phyloP scores from a whole-genome alignment of 1,284 basidiomycete genomes.

The Hemileia vastatrix region DNA sequence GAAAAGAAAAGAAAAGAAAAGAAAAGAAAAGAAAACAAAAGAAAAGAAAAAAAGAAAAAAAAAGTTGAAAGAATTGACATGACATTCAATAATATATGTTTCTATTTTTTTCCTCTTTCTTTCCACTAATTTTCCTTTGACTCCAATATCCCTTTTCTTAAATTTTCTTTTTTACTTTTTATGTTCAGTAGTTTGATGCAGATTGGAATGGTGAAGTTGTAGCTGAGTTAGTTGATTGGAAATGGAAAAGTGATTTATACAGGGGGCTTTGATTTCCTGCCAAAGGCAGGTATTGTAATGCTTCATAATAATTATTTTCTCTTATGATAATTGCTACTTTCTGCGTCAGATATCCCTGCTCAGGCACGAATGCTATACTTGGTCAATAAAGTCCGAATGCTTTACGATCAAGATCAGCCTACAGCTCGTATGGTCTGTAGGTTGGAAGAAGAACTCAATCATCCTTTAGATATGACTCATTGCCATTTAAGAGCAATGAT shows the following conservation, averaged over 20 bases:
- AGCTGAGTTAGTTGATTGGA: slow-evolving; percentile 74
- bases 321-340: too few species aligned
- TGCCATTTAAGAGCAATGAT: slow-evolving; percentile 79
- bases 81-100: too few species aligned
- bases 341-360: slow-evolving; percentile 54
- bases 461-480: slow-evolving; percentile 76
- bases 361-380: slow-evolving; percentile 54
- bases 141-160: too few species aligned
- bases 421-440: slow-evolving; percentile 69
- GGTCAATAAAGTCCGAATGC: slow-evolving; percentile 65
- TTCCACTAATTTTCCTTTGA: too few species aligned
- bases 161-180: too few species aligned
- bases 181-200: slow-evolving; percentile 49
- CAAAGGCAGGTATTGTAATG: slow-evolving; percentile 29
- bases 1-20: too few species aligned
- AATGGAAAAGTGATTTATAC: slow-evolving; percentile 66
- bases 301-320: too few species aligned
- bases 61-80: too few species aligned
- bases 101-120: too few species aligned
- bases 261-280: slow-evolving; percentile 61
- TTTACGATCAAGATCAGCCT: slow-evolving; percentile 67
- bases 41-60: too few species aligned
- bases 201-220: slow-evolving; percentile 59
- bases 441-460: slow-evolving; percentile 57
- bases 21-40: too few species aligned